Percentiles rank a stretch among this genome's conserved stretches.
Conservation (phyloP, 2,329 filamentous ascomycete genomes). For the Fusarium kyushuense region DNA sequence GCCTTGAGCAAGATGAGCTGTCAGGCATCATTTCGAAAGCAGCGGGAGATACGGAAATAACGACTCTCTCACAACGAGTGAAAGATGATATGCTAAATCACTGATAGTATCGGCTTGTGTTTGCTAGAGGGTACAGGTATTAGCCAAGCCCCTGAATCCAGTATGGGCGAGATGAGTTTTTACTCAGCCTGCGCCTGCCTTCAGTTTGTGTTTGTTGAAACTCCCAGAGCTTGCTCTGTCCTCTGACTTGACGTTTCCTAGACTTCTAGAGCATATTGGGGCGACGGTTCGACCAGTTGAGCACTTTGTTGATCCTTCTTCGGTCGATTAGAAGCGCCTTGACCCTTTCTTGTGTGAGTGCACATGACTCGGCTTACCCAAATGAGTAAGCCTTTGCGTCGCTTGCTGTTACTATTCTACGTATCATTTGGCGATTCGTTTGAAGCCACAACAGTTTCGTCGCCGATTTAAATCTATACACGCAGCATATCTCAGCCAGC, state of each 20-base stretch:
- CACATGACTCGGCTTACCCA: conserved; percentile 41
- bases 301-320: not conserved
- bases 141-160: not conserved
- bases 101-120: not conserved
- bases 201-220: not conserved
- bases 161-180: not conserved
- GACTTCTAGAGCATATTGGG: not conserved
- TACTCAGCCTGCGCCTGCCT: not conserved
- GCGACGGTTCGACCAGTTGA: not conserved
- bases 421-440: conserved; percentile 1
- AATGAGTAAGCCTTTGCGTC: conserved; percentile 39
- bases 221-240: not conserved
- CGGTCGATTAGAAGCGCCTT: not conserved
- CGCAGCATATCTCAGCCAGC: conserved; percentile 9
- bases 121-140: not conserved
- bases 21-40: conserved; percentile 20
- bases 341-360: conserved; percentile 2
- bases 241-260: not conserved
- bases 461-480: conserved; percentile 8
- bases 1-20: conserved; percentile 15
- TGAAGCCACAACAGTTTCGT: conserved; percentile 41
- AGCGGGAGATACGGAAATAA: not conserved
- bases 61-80: not conserved
- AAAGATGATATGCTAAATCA: not conserved
- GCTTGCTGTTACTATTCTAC: conserved; percentile 6